A percentile compares a stretch with the other conserved stretches of the same genome.
These are phyloP conservation scores for Corynascus novoguineensis DNA, from an alignment of 495 filamentous ascomycete species.

Conservation along the genomic window DNA sequence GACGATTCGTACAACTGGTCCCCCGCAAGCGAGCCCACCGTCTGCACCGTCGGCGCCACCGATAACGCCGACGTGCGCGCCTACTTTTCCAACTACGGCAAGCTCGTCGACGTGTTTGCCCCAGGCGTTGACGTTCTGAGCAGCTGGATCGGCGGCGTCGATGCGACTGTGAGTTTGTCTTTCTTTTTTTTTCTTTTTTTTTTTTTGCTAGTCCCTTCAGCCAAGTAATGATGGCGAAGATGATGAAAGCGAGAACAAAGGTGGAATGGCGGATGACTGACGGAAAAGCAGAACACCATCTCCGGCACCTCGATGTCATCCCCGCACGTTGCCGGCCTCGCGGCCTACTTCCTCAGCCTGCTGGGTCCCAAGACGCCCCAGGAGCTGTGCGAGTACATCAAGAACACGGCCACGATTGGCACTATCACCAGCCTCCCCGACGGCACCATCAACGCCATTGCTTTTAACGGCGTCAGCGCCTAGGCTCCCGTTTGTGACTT, in stretches of 20 bases:
- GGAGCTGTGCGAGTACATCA: slow-evolving; percentile 38
- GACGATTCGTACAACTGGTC: slow-evolving; percentile 42
- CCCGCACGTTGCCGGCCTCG: slow-evolving; percentile 58
- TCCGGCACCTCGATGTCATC: slow-evolving; percentile 62
- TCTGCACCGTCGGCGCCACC: slow-evolving; percentile 56
- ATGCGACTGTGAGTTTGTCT: slow-evolving; percentile 35
- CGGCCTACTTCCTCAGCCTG: slow-evolving; percentile 51
- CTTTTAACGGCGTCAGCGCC: slow-evolving; percentile 42
- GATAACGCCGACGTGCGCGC: slow-evolving; percentile 43
- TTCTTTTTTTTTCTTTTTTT: background rate
- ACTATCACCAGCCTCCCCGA: slow-evolving; percentile 33
- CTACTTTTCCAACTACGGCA: slow-evolving; percentile 59
- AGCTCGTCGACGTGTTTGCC: slow-evolving; percentile 55
- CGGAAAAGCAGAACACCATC: slow-evolving; percentile 46
- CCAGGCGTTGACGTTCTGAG: slow-evolving; percentile 52
- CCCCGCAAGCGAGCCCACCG: slow-evolving; percentile 50
- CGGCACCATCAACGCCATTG: slow-evolving; percentile 43
- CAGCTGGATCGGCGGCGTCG: slow-evolving; percentile 49
- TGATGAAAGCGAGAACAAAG: too few relatives aligned
- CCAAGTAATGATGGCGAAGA: too few relatives aligned
- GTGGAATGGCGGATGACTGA: background rate
- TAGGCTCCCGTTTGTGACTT: slow-evolving; percentile 7
- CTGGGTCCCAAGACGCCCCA: slow-evolving; percentile 39
- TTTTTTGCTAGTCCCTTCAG: too few relatives aligned
- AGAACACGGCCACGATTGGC: slow-evolving; percentile 31